These are phyloP conservation scores for Calonectria crousiana DNA, from an alignment of 2,329 filamentous ascomycete species.

Conservation along the genomic window DNA sequence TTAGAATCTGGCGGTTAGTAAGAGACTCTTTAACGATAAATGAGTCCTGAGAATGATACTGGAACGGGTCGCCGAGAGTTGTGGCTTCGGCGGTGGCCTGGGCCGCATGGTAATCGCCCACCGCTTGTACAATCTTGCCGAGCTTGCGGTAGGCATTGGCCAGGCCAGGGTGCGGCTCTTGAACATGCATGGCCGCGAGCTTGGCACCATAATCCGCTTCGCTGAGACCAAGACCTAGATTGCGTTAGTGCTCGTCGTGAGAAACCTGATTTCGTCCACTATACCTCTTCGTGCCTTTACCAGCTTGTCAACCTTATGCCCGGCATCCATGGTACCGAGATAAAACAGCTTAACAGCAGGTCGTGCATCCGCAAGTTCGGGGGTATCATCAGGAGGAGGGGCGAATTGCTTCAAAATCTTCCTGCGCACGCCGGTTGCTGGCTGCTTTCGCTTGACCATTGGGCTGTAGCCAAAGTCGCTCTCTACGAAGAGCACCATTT, in stretches of 20 bases:
- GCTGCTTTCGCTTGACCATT: slow-evolving; percentile 94
- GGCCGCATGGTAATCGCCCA: slow-evolving; percentile 94
- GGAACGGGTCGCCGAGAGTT: slow-evolving; percentile 91
- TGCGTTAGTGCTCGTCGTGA: slow-evolving; percentile 34
- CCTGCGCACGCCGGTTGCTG: slow-evolving; percentile 92
- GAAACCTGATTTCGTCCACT: slow-evolving; percentile 12
- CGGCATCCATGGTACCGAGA: slow-evolving; percentile 93
- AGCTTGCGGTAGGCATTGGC: slow-evolving; percentile 94
- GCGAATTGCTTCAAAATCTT: slow-evolving; percentile 99
- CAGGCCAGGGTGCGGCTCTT: slow-evolving; percentile 90
- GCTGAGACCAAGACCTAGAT: slow-evolving; percentile 85
- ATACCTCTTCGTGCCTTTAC: slow-evolving; percentile 92
- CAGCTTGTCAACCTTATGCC: slow-evolving; percentile 94
- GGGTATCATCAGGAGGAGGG: slow-evolving; percentile 95
- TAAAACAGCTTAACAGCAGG: slow-evolving; percentile 97
- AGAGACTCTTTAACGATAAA: slow-evolving; percentile 99
- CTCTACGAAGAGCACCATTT: slow-evolving; percentile 98
- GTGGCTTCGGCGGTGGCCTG: slow-evolving; percentile 97
- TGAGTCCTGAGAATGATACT: slow-evolving; percentile 94
- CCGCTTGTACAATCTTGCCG: slow-evolving; percentile 91
- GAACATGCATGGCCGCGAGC: slow-evolving; percentile 85
- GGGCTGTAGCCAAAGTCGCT: slow-evolving; percentile 99
- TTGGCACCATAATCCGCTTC: slow-evolving; percentile 96
- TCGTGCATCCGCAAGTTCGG: slow-evolving; percentile 89
- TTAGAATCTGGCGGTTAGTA: slow-evolving; percentile 96